Base-by-base conservation (phyloP, 1,139 yeast genomes). In the Candida albicans region DNA sequence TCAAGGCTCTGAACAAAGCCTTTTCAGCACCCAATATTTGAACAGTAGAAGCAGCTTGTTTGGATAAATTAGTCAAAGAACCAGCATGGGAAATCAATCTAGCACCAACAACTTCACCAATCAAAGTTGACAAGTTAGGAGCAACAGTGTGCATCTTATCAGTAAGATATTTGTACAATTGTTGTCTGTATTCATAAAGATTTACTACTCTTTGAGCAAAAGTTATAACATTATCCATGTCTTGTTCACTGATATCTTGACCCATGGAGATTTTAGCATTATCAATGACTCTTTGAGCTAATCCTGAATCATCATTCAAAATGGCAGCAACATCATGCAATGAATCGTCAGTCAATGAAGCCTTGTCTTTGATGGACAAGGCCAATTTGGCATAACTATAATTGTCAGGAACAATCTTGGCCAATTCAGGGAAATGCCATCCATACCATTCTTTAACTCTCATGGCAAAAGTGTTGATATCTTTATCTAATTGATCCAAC, bases 361-460 rank as follows among this genome's bases (percentile, higher is more conserved):
- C 75, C 77, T 95, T 95, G 73, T 93, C 96, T 72, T 84, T 81
- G 64, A 93, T 88, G 70, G 78, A 78, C 53, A 90, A 74, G 51
- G 90, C 89, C 54, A 91, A 79, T 67, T 79, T 84, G 58, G 96
- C 96, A 68, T 81, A 93, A 54, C 80, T 76, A 70, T 87, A 87
- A 76, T 91, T 91, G 74, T 93, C 99, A 57, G 88, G 83, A 56
- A 91, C 90, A 65, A 93, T 89, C 79, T 93, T 93, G 62, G 96
- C 96, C 81, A 93, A 82, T 75, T 93, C 99, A 47, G 99, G 99
- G 83, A 93, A 93, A 70, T 93, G 99, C 99, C 99, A 93, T 56
- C 98, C 98, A 72, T 93, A 93, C 99, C 99, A 93, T 75, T 93
- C 99, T 79, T 93, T 93, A 63, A 88, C 91, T 77, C 99, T 85